Conservation (phyloP, 441 rosid species). For the Pelargonium cotyledonis region DNA sequence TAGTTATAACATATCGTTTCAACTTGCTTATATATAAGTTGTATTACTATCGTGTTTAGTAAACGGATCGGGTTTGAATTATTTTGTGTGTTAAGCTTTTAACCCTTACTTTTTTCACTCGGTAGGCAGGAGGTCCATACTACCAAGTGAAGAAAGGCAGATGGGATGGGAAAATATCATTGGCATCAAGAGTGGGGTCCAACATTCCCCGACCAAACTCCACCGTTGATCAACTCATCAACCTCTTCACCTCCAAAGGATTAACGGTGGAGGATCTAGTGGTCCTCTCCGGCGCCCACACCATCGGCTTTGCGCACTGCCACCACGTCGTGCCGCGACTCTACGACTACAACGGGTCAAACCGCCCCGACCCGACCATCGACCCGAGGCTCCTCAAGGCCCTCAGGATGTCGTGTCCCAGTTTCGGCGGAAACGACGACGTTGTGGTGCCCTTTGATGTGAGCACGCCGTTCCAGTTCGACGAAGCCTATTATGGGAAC, state of each 20-base stretch:
- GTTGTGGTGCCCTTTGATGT: slow-evolving; percentile 46
- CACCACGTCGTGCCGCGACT: slow-evolving; percentile 28
- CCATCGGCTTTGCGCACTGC: slow-evolving; percentile 45
- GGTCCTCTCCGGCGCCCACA: slow-evolving; percentile 42
- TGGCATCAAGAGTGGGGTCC: slow-evolving; percentile 37
- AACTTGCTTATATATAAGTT: too few species aligned
- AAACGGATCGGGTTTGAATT: neutral
- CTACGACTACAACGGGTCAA: slow-evolving; percentile 36
- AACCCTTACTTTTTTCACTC: neutral
- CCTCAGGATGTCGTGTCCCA: slow-evolving; percentile 48
- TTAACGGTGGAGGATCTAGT: slow-evolving; percentile 43
- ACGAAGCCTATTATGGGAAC: slow-evolving; percentile 39
- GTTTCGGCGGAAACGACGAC: slow-evolving; percentile 32
- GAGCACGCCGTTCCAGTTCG: slow-evolving; percentile 48
- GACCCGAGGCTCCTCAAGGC: slow-evolving; percentile 46
- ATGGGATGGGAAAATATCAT: slow-evolving; percentile 54
- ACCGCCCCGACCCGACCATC: slow-evolving; percentile 40
- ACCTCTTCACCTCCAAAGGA: slow-evolving; percentile 51
- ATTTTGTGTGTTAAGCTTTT: neutral
- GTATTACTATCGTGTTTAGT: too few species aligned
- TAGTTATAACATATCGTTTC: too few species aligned
- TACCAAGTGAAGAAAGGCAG: slow-evolving; percentile 52
- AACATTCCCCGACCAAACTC: slow-evolving; percentile 48
- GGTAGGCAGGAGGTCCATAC: slow-evolving; percentile 40
- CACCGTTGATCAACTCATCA: slow-evolving; percentile 36